phyloP scores from a whole-genome alignment of 1,139 yeast genomes.

The Pichia kudriavzevii region DNA sequence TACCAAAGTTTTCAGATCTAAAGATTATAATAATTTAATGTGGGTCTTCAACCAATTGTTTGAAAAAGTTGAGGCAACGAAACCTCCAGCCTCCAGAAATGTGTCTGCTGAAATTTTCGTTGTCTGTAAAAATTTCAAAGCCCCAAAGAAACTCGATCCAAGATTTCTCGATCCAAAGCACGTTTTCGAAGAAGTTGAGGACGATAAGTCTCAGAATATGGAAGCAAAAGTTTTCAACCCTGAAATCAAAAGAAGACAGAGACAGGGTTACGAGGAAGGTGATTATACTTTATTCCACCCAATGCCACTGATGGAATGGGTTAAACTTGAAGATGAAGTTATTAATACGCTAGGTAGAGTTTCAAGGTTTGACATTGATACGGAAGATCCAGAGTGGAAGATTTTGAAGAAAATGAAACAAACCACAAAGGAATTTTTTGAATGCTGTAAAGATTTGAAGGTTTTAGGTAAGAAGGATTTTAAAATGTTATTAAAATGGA shows the following conservation, averaged over 20 bases:
- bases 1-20: constrained; percentile 93
- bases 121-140: constrained; percentile 91
- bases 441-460: constrained; percentile 83
- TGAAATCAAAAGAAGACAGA: constrained; percentile 78
- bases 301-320: constrained; percentile 70
- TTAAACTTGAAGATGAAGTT: constrained; percentile 68
- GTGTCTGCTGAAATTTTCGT: constrained; percentile 99
- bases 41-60: constrained; percentile 97
- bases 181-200: constrained; percentile 87
- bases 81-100: constrained; percentile 97
- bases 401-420: constrained; percentile 61
- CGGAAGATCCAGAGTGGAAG: constrained; percentile 65
- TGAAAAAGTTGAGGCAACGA: constrained; percentile 95
- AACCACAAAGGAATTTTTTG: constrained; percentile 70
- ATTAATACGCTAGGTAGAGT: constrained; percentile 72
- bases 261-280: constrained; percentile 97
- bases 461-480: constrained; percentile 93
- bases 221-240: constrained; percentile 94
- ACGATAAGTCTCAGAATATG: constrained; percentile 68
- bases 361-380: constrained; percentile 54
- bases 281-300: constrained; percentile 74
- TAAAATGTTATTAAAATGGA: constrained; percentile 74
- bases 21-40: constrained; percentile 91
- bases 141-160: constrained; percentile 93
- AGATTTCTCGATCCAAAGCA: constrained; percentile 84